These are phyloP conservation scores for Eucalyptus coolabah DNA, from an alignment of 345 rosid species.

Conservation along the genomic window DNA sequence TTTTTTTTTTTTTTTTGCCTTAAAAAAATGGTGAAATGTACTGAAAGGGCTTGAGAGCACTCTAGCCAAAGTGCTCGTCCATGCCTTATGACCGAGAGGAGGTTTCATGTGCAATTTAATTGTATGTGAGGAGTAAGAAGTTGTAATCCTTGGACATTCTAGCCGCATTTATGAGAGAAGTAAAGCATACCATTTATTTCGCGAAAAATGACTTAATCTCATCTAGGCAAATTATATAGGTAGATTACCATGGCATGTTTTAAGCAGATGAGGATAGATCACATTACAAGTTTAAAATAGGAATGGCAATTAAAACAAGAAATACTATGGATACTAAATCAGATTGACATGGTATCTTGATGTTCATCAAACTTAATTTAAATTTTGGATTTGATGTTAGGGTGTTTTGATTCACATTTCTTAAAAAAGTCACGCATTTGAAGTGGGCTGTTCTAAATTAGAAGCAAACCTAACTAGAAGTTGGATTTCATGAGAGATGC, in stretches of 20 bases:
- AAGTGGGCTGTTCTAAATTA: background rate
- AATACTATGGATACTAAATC: no score
- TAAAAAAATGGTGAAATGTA: background rate
- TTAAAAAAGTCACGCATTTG: background rate
- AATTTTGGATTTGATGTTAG: background rate
- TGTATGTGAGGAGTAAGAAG: background rate
- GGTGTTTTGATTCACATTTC: background rate
- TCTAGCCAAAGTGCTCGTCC: background rate
- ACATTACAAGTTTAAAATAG: background rate
- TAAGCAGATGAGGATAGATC: background rate
- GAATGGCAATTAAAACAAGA: background rate
- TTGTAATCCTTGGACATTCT: background rate
- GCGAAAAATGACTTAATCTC: no score
- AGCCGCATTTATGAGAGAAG: background rate
- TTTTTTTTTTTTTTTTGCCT: background rate
- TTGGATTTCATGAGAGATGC: background rate
- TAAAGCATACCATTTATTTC: background rate
- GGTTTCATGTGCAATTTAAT: background rate
- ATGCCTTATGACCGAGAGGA: background rate
- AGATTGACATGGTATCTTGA: background rate
- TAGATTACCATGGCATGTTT: background rate
- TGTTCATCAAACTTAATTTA: background rate
- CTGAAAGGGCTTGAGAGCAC: background rate
- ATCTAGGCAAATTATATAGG: background rate
- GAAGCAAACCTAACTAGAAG: background rate